Evolutionary conservation across 2,329 filamentous ascomycete genomes (phyloP).

Genomic region (Fusarium sp.): DNA sequence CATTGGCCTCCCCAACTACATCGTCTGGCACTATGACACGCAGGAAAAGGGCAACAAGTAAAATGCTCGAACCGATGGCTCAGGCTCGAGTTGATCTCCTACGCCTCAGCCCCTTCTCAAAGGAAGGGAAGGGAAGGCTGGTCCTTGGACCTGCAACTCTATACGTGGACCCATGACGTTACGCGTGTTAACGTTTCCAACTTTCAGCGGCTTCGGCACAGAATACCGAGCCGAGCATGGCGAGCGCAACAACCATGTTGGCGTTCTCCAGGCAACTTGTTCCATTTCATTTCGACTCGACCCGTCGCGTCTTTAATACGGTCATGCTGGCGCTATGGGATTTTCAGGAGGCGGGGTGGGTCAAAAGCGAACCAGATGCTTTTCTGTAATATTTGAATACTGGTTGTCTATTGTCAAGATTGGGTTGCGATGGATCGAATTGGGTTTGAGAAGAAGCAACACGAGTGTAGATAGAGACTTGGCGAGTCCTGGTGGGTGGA

Average conservation of each 20-base stretch:
- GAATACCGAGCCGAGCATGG: slow-evolving; percentile 12
- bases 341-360: slow-evolving; percentile 25
- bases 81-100: slow-evolving; percentile 12
- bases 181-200: slow-evolving; percentile 38
- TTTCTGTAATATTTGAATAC: slow-evolving; percentile 47
- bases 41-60: slow-evolving; percentile 87
- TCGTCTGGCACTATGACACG: slow-evolving; percentile 99
- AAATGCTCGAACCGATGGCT: slow-evolving; percentile 7
- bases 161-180: slow-evolving; percentile 32
- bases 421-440: slow-evolving; percentile 4
- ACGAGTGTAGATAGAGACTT: slow-evolving; percentile 25
- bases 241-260: slow-evolving; percentile 2
- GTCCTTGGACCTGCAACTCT: slow-evolving; percentile 10
- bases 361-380: slow-evolving; percentile 37
- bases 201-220: slow-evolving; percentile 4
- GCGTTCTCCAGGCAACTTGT: slow-evolving; percentile 4
- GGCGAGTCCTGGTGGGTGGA: slow-evolving; percentile 19
- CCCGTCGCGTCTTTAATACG: slow-evolving; percentile 28
- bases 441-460: background rate
- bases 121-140: background rate
- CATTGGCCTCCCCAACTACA: slow-evolving; percentile 93
- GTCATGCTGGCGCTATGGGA: slow-evolving; percentile 36
- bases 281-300: slow-evolving; percentile 12
- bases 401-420: slow-evolving; percentile 43
- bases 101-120: background rate